These are phyloP conservation scores for Ajuga chamaepitys DNA, from an alignment of 257 asterid genomes.

Conservation along the genomic window DNA sequence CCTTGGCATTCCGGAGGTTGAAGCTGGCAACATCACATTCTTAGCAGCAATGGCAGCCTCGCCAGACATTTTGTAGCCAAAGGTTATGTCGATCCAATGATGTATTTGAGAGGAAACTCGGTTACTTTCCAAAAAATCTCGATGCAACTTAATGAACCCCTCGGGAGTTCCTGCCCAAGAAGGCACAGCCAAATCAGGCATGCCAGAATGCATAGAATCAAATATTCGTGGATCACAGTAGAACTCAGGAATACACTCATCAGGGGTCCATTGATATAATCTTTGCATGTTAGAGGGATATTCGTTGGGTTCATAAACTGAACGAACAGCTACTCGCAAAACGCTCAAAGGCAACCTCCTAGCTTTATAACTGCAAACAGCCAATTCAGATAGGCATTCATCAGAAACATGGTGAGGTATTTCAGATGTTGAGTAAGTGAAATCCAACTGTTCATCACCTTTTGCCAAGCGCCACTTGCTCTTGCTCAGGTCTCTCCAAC, in stretches of 20 bases:
- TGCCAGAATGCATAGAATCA: slow-evolving; percentile 77
- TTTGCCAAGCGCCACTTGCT: slow-evolving; percentile 99
- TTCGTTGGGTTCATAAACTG: slow-evolving; percentile 98
- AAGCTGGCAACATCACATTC: slow-evolving; percentile 83
- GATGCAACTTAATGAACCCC: slow-evolving; percentile 82
- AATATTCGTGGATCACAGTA: slow-evolving; percentile 80
- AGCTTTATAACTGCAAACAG: slow-evolving; percentile 99
- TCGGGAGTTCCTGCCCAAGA: slow-evolving; percentile 83
- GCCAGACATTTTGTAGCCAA: slow-evolving; percentile 94
- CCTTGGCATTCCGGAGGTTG: slow-evolving; percentile 45
- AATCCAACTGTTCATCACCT: slow-evolving; percentile 98
- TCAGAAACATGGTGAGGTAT: slow-evolving; percentile 95
- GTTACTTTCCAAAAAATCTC: slow-evolving; percentile 71
- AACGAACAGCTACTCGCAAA: slow-evolving; percentile 78
- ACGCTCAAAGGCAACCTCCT: slow-evolving; percentile 89
- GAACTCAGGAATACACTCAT: slow-evolving; percentile 97
- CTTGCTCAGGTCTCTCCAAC: slow-evolving; percentile 94
- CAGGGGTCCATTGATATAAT: slow-evolving; percentile 97
- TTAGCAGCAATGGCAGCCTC: slow-evolving; percentile 85
- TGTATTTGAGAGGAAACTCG: slow-evolving; percentile 70
- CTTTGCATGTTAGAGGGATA: slow-evolving; percentile 97
- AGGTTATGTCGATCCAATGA: slow-evolving; percentile 93
- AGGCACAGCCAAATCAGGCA: slow-evolving; percentile 93
- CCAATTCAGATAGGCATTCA: slow-evolving; percentile 95
- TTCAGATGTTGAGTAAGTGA: slow-evolving; percentile 94